Conservation (phyloP, 495 filamentous ascomycete species). For the Durotheca rogersii region DNA sequence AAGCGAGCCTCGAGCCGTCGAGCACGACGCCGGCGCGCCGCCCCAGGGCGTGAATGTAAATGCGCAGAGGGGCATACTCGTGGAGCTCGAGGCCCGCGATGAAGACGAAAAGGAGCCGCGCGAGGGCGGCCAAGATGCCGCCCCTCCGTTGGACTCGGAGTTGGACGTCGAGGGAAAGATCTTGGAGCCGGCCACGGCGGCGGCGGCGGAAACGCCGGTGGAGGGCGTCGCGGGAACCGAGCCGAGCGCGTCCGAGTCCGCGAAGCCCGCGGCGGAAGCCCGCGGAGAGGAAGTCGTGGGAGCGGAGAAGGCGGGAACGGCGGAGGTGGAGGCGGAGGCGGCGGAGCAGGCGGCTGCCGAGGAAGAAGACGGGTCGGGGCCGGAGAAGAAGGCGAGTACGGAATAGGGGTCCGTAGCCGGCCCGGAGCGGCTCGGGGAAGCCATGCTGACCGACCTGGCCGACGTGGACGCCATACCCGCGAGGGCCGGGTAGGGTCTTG, state of each 20-base stretch:
- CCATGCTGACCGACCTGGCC: background rate
- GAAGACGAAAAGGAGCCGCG: constrained; percentile 26
- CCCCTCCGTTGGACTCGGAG: constrained; percentile 25
- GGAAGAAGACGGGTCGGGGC: constrained; percentile 15
- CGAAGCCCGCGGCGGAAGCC: constrained; percentile 14
- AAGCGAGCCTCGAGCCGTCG: constrained; percentile 2
- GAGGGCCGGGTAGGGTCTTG: constrained; percentile 2
- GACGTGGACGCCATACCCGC: constrained; percentile 2
- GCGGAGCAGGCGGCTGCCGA: constrained; percentile 17
- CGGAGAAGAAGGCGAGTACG: constrained; percentile 15
- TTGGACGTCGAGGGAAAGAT: constrained; percentile 31
- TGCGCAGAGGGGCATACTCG: constrained; percentile 25
- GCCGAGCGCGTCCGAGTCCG: constrained; percentile 1
- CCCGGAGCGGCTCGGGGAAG: constrained; percentile 23
- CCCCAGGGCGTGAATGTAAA: constrained; percentile 14
- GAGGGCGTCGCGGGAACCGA: constrained; percentile 10
- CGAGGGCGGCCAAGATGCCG: constrained; percentile 16
- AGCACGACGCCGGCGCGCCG: constrained; percentile 1
- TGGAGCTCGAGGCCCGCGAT: constrained; percentile 20
- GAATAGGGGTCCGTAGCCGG: constrained; percentile 31
- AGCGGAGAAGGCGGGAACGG: constrained; percentile 7
- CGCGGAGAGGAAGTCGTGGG: constrained; percentile 18
- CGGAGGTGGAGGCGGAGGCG: constrained; percentile 15
- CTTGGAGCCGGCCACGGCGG: constrained; percentile 24
- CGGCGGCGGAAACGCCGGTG: constrained; percentile 21